Base-by-base conservation (phyloP, 352 stramenopile species). In the Albugo laibachii region DNA sequence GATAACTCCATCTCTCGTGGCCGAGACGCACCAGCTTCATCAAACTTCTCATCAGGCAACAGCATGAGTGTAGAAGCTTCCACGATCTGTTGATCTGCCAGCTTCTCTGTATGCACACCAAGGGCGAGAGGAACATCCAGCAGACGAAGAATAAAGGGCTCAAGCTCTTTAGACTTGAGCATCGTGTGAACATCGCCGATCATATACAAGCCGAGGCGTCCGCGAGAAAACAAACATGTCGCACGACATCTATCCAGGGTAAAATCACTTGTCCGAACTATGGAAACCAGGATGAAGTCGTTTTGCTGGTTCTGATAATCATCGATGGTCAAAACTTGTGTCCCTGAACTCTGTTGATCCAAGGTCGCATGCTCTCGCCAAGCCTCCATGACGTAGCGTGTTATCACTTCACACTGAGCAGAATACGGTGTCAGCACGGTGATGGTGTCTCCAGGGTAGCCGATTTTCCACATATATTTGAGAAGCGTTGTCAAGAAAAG, bases 231-330 rank as follows among this genome's bases (percentile, higher is more conserved):
- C 1, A 88, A 87, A 2, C 96, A 87, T 11, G 96, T 71, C 13
- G 95, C 65, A 48, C 92, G 82, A 41, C 92, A 74, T 19, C 95
- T 68, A 65, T 98, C 93, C 5, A 97, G 67, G 6, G 56, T 45
- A 3, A 3, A 31, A 15, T 47, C 38, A 31, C 72, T 70, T n/a
- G 86, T 97, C 27, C 88, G 66, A 21, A 97, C 91, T 11, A 97
- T 77, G 5, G 83, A 96, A 24, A 98, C 56, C 46, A 98, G 59
- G n/a, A 98, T 66, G 52, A 86, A 92, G 57, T 97, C 87, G 55
- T 94, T 96, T 56, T 97, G 88, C 53, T 97, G 83, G 19, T 91
- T 87, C 69, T 97, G 92, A 59, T 94, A 97, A 44, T 91, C 69
- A 68, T 98, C 92, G 5, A 98, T 82, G 6, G 91, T 97, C 14